Conservation (phyloP, 2,329 filamentous ascomycete species). For the Cadophora gregata region DNA sequence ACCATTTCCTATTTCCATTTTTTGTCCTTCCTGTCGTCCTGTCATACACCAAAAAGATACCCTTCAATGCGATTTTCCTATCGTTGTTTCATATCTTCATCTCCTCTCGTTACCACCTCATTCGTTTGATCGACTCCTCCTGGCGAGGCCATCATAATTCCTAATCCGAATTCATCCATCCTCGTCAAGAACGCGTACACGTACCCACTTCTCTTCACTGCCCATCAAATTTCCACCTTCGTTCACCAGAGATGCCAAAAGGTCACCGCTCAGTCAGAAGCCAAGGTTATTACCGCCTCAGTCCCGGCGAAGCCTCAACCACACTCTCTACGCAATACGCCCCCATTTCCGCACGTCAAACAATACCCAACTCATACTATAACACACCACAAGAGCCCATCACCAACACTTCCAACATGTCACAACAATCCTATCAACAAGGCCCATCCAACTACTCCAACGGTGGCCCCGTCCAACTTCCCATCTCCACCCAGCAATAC, state of each 20-base stretch:
- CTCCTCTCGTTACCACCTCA: slow-evolving; percentile 31
- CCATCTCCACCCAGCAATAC: slow-evolving; percentile 28
- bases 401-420: slow-evolving; percentile 26
- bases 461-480: slow-evolving; percentile 35
- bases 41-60: slow-evolving; percentile 29
- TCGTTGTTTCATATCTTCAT: slow-evolving; percentile 32
- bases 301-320: slow-evolving; percentile 32
- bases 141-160: slow-evolving; percentile 39
- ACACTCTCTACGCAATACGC: slow-evolving; percentile 35
- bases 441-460: slow-evolving; percentile 25
- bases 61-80: slow-evolving; percentile 34
- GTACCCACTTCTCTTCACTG: slow-evolving; percentile 13
- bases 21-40: slow-evolving; percentile 10
- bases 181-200: slow-evolving; percentile 9
- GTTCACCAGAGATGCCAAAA: slow-evolving; percentile 40
- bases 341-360: slow-evolving; percentile 27
- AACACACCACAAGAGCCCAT: slow-evolving; percentile 13
- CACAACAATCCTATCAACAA: slow-evolving; percentile 28
- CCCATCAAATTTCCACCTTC: slow-evolving; percentile 16
- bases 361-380: slow-evolving; percentile 23
- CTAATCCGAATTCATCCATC: slow-evolving; percentile 36
- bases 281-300: slow-evolving; percentile 39
- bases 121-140: slow-evolving; percentile 39
- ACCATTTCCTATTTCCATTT: slow-evolving; percentile 27
- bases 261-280: slow-evolving; percentile 35